Evolutionary conservation across 192 early-diverging fungal species (phyloP).

Genomic region (Chytriomyces sp.): DNA sequence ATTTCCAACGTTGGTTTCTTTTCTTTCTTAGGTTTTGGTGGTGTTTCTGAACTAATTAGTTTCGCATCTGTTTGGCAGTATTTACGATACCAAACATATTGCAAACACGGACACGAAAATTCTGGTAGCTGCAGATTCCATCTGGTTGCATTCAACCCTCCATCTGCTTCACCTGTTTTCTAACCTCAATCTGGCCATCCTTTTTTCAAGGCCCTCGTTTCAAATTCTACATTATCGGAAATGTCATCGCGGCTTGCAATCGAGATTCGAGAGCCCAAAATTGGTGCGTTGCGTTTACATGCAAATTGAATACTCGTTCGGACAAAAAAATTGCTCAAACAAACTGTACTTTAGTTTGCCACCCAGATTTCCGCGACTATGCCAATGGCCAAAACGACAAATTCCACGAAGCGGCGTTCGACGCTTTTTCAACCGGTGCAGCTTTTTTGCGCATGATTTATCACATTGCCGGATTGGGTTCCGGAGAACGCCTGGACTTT

Average conservation of each 20-base stretch:
- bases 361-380: conserved; percentile 49
- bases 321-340: background rate
- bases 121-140: conserved; percentile 34
- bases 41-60: conserved; percentile 66
- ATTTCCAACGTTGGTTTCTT: conserved; percentile 63
- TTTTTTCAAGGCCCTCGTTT: conserved; percentile 31
- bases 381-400: conserved; percentile 17
- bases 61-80: conserved; percentile 42
- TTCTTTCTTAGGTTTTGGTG: conserved; percentile 20
- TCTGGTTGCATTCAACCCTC: background rate
- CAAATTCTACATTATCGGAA: conserved; percentile 39
- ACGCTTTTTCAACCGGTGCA: conserved; percentile 88
- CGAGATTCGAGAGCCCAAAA: conserved; percentile 56
- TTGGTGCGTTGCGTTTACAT: conserved; percentile 43
- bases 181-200: background rate
- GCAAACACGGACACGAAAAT: conserved; percentile 56
- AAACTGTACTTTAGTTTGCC: conserved; percentile 26
- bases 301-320: background rate
- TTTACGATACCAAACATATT: conserved; percentile 82
- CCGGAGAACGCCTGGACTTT: background rate
- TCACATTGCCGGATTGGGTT: conserved; percentile 28
- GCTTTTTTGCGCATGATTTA: conserved; percentile 72
- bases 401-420: conserved; percentile 92
- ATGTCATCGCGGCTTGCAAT: conserved; percentile 6
- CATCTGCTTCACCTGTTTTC: background rate